phyloP scores from a whole-genome alignment of 2,329 filamentous ascomycete genomes.

The Epichloe uncinata region DNA sequence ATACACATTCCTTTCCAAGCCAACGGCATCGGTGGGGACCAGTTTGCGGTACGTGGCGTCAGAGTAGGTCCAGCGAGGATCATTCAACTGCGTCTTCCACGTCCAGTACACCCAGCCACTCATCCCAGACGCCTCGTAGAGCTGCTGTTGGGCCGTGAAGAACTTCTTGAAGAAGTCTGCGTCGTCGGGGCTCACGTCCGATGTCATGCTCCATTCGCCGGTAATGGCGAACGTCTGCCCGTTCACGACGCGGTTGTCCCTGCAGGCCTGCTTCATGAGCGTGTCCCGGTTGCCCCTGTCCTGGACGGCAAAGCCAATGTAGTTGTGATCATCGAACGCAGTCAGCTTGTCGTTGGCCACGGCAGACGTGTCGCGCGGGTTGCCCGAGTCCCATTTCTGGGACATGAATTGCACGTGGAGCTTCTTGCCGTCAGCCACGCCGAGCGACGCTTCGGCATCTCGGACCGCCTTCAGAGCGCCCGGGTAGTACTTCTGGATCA shows the following conservation, averaged over 20 bases:
- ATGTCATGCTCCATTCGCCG: slow-evolving; percentile 43
- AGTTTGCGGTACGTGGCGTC: slow-evolving; percentile 10
- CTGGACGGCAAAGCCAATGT: slow-evolving; percentile 15
- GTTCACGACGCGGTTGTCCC: slow-evolving; percentile 27
- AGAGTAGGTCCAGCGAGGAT: slow-evolving; percentile 19
- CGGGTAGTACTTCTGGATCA: slow-evolving; percentile 12
- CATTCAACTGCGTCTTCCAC: slow-evolving; percentile 34
- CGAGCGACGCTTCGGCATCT: slow-evolving; percentile 10
- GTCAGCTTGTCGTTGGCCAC: slow-evolving; percentile 26
- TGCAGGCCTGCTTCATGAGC: slow-evolving; percentile 26
- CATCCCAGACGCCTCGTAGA: slow-evolving; percentile 34
- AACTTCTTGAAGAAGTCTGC: slow-evolving; percentile 39
- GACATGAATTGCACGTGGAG: slow-evolving; percentile 37
- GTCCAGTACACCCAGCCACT: slow-evolving; percentile 47
- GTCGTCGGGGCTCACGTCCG: slow-evolving; percentile 28
- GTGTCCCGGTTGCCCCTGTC: slow-evolving; percentile 8
- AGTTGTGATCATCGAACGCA: slow-evolving; percentile 45
- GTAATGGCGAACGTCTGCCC: slow-evolving; percentile 28
- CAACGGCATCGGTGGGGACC: slow-evolving; percentile 12
- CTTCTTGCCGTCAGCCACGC: slow-evolving; percentile 8
- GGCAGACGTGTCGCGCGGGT: slow-evolving; percentile 7
- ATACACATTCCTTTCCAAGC: slow-evolving; percentile 14
- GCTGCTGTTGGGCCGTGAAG: slow-evolving; percentile 41
- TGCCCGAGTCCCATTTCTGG: slow-evolving; percentile 37
- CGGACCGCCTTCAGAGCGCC: slow-evolving; percentile 12